These are phyloP conservation scores for Aegilops tauschii DNA, from an alignment of 176 grass and related monocot species.

Conservation along the genomic window DNA sequence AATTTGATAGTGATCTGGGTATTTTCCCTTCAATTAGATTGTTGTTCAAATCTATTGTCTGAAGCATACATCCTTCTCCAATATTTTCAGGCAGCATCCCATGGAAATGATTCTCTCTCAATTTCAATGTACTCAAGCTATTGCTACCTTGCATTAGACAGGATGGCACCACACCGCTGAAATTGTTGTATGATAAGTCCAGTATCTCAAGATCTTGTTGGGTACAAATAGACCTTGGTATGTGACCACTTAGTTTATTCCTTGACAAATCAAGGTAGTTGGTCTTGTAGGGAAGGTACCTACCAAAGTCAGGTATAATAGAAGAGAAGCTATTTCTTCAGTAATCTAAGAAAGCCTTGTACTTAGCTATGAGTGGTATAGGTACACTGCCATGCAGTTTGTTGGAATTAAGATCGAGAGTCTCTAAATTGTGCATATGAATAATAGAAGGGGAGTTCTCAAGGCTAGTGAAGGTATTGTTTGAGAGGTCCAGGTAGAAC, in stretches of 20 bases:
- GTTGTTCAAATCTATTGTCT: constrained; percentile 24
- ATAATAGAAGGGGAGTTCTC: background rate
- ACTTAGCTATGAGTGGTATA: background rate
- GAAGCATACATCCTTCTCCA: background rate
- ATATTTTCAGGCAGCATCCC: background rate
- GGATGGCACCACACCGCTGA: background rate
- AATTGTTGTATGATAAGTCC: constrained; percentile 31
- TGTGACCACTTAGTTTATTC: constrained; percentile 13
- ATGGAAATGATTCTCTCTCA: constrained; percentile 9
- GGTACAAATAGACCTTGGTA: constrained; percentile 36
- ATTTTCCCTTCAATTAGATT: constrained; percentile 10
- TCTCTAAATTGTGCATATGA: fast-evolving
- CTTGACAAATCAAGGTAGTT: background rate
- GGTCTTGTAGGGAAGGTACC: background rate
- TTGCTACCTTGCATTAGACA: background rate
- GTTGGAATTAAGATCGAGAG: constrained; percentile 16
- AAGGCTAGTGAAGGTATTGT: background rate
- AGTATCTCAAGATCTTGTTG: background rate
- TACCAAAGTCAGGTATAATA: background rate
- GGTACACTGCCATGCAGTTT: background rate
- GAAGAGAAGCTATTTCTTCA: constrained; percentile 17
- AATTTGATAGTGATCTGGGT: background rate
- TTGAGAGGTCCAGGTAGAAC: background rate
- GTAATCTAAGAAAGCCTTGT: background rate
- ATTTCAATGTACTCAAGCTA: background rate